Percentiles rank a stretch among this genome's conserved stretches.
These are phyloP conservation scores for Teratosphaeria nubilosa DNA, from an alignment of 2,329 filamentous ascomycete species.

Conservation along the genomic window DNA sequence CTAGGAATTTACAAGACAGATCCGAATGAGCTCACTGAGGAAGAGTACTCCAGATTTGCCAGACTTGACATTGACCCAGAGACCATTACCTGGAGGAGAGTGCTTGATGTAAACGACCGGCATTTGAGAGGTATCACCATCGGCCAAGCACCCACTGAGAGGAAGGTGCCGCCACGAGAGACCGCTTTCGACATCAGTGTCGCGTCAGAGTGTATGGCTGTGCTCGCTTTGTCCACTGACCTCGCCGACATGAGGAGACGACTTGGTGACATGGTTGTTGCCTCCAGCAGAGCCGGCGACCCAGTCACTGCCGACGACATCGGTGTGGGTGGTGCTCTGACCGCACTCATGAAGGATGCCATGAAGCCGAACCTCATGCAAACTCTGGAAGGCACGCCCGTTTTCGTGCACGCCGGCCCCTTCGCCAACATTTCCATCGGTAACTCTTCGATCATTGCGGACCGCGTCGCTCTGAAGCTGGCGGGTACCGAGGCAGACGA, in stretches of 20 bases:
- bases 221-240: constrained; percentile 83
- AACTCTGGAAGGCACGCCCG: constrained; percentile 89
- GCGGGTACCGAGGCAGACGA: constrained; percentile 90
- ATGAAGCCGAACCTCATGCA: constrained; percentile 99
- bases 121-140: constrained; percentile 84
- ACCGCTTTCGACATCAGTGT: constrained; percentile 98
- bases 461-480: constrained; percentile 91
- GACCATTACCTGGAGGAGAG: constrained; percentile 93
- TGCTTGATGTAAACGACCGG: constrained; percentile 93
- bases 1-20: constrained; percentile 92
- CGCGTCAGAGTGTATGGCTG: constrained; percentile 96
- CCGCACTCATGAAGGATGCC: constrained; percentile 92
- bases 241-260: constrained; percentile 84
- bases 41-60: constrained; percentile 83
- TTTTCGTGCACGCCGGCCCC: constrained; percentile 93
- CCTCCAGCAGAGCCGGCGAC: constrained; percentile 72
- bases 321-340: constrained; percentile 81
- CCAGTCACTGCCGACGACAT: constrained; percentile 94
- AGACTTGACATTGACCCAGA: constrained; percentile 91
- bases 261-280: constrained; percentile 90
- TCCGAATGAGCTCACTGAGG: constrained; percentile 78
- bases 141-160: constrained; percentile 75
- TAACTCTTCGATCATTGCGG: constrained; percentile 87
- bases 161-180: constrained; percentile 70
- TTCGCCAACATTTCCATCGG: constrained; percentile 99